Conservation (phyloP, 1,284 basidiomycete genomes). For the Cryptococcus depauperatus region DNA sequence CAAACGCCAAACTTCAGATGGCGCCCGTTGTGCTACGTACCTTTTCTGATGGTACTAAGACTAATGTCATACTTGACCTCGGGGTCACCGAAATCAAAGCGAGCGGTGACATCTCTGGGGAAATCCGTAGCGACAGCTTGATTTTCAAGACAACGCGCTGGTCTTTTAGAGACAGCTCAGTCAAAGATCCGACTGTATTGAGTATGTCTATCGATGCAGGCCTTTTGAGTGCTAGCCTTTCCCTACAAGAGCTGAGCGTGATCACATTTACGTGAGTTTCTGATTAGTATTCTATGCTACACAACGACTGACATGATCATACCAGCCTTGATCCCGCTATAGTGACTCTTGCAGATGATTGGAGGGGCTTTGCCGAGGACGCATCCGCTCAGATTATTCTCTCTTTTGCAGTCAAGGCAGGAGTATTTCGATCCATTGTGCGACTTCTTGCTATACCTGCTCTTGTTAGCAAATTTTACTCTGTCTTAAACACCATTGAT, state of each 20-base stretch:
- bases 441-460: conserved; percentile 52
- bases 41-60: conserved; percentile 32
- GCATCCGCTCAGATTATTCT: conserved; percentile 58
- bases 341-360: conserved; percentile 72
- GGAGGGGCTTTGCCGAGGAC: conserved; percentile 54
- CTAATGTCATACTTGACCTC: conserved; percentile 56
- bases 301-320: conserved; percentile 1
- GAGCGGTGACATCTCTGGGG: conserved; percentile 66
- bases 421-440: conserved; percentile 60
- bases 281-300: background rate
- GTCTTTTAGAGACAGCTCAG: conserved; percentile 39
- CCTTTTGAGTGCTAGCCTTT: conserved; percentile 57
- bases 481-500: conserved; percentile 53
- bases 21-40: conserved; percentile 47
- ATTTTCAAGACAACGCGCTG: conserved; percentile 66
- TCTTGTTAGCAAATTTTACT: conserved; percentile 36
- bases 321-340: conserved; percentile 66
- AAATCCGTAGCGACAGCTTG: conserved; percentile 59
- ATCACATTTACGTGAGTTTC: conserved; percentile 64
- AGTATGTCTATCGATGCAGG: conserved; percentile 69
- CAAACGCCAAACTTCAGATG: conserved; percentile 55
- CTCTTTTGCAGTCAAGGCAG: conserved; percentile 65
- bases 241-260: conserved; percentile 68
- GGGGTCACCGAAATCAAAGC: conserved; percentile 57
- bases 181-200: conserved; percentile 51